These are phyloP conservation scores for Blepharisma japonicum DNA, from an alignment of 73 alveolate genomes.

Conservation along the genomic window DNA sequence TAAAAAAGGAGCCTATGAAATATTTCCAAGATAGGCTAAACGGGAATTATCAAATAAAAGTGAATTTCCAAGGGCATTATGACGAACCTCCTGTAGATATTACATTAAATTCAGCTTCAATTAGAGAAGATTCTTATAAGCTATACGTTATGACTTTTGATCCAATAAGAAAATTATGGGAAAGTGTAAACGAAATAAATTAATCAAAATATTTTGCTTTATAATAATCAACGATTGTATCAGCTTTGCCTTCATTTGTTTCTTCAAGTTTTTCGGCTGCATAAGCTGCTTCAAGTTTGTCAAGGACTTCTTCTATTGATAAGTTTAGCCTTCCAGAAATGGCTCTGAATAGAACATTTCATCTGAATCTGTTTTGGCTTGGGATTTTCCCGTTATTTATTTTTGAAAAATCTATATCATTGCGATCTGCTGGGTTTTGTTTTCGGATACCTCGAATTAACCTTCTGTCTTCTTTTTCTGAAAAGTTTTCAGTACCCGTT, in stretches of 20 bases:
- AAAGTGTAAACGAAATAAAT: constrained; percentile 12
- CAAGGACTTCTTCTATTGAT: constrained; percentile 1
- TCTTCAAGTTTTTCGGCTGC: too few species aligned
- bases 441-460: neutral
- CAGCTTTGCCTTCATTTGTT: neutral
- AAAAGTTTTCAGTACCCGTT: neutral
- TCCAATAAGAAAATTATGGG: constrained; percentile 48
- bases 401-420: neutral
- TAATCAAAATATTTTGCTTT: neutral
- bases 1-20: constrained; percentile 23
- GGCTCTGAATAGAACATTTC: neutral
- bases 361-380: neutral
- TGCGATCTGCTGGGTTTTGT: neutral
- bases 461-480: neutral
- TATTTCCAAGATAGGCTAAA: neutral
- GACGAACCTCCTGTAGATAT: constrained; percentile 51
- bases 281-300: neutral
- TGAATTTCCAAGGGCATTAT: constrained; percentile 67
- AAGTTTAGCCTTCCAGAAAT: constrained; percentile 12
- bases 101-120: neutral
- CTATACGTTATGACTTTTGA: constrained; percentile 42
- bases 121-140: neutral
- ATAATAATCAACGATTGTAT: constrained; percentile 6
- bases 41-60: constrained; percentile 27
- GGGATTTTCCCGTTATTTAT: neutral